Evolutionary conservation across 371 early-diverging fungal species (phyloP), one percentile per base, ranked within the genome.

Genomic region (Mycotypha africana): DNA sequence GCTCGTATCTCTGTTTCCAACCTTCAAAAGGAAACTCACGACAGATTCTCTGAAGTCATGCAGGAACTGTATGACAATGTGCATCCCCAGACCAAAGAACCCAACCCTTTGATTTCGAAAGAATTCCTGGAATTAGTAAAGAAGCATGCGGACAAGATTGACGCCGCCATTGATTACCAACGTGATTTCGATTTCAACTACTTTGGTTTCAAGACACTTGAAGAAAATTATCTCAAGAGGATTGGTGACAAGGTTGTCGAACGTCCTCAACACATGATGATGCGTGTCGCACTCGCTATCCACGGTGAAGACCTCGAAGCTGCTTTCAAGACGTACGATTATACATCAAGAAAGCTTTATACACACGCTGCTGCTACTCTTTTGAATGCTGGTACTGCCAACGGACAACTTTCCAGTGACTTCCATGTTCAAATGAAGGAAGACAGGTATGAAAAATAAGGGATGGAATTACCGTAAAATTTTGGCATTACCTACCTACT

Each of bases 291-390:
- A 36, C 78, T 96, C 45, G 93, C 92, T 15, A 92, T 97, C 52
- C 96, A 97, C 53, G 87, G 86, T 42, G 79, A 79, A 9, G 88
- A 95, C 65, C 76, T 95, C 36, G 88, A 89, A 17, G 60, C 80
- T 20, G 98, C 85, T 16, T 83, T 93, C 49, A 84, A 93, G 58
- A 91, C 95, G 1, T 97, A 97, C 66, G 72, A 90, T 47, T 73
- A 92, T 46, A 80, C 97, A 74, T 90, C 91, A 15, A 75, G 82
- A 45, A 82, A 86, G 56, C 85, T 75, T 74, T 97, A 91, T 58
- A 95, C 93, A 2, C 93, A 93, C 60, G 97, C 94, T 20, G 89
- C 86, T 14, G 95, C 98, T 2, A 95, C 98, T n/a, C 78, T 97
- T 25, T 95, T 95, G 73, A 95, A 97, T 71, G 86, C 95, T 44